Base-by-base conservation (phyloP, 805 yeast genomes). In the Wickerhamiella alocasiicola region DNA sequence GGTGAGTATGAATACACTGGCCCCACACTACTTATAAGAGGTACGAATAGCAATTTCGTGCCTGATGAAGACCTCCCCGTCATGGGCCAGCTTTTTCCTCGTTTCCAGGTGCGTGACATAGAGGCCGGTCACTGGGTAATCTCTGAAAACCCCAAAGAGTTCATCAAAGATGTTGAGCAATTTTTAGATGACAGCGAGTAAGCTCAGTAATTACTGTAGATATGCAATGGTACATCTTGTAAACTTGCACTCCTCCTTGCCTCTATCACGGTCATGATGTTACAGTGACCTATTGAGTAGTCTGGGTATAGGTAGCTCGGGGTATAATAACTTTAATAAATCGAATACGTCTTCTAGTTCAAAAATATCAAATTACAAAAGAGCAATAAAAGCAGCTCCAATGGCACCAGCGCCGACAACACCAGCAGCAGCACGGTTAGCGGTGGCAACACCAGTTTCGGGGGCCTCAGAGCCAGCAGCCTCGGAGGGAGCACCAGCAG, bases 91-190 rank as follows among this genome's bases (percentile, higher is more conserved):
- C 81, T 72, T 53, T 88, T 84, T 61, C 96, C 96, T 0, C 64
- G 66, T 19, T 84, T 84, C 53, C 81, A 74, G 45, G 61, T 81
- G 11, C 65, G 71, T 33, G 94, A 81, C 53, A 64, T 91, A 18
- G 78, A 82, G 15, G 73, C 87, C 0, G 95, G 95, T 2, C 98
- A 88, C 59, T 88, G 96, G 95, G 72, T 87, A 12, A 83, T 83
- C 48, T 74, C 83, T 30, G 96, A 88, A 54, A 78, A 79, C 49
- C 95, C 97, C 1, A 51, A 64, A 6, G 93, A 78, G 53, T 84
- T 88, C 47, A 64, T 82, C 18, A 72, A 67, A 3, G 60, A 63
- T 5, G 73, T 81, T 12, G 67, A 65, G 21, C 79, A 78, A 21
- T 87, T 76, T 61, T 66, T 83, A 5, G 74, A 72, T n/a, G 31